Conservation (phyloP, 2,329 filamentous ascomycete species). For the Periconia macrospinosa region DNA sequence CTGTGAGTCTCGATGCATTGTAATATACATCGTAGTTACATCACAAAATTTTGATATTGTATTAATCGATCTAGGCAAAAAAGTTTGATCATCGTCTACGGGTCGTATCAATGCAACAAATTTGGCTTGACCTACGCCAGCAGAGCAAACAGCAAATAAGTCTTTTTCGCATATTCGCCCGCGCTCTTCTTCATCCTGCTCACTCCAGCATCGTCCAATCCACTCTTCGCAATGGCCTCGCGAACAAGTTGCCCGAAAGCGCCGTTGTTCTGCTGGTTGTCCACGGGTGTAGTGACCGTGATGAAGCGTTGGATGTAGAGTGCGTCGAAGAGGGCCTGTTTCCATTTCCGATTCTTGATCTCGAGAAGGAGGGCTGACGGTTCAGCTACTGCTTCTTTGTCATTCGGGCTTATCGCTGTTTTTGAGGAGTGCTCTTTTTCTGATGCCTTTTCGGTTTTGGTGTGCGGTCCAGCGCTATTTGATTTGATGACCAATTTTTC, state of each 20-base stretch:
- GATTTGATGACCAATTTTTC: neutral
- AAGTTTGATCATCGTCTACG: too few relatives aligned
- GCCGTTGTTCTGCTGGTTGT: neutral
- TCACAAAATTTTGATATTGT: too few relatives aligned
- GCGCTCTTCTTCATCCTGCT: constrained; percentile 64
- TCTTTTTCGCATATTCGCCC: constrained; percentile 80
- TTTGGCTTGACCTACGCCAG: constrained; percentile 44
- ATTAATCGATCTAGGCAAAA: too few relatives aligned
- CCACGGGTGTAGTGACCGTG: neutral
- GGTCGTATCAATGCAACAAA: too few relatives aligned
- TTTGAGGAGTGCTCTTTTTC: neutral
- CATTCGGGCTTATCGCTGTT: neutral
- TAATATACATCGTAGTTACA: too few relatives aligned
- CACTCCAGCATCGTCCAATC: constrained; percentile 51
- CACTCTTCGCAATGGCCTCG: constrained; percentile 50
- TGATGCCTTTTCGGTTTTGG: neutral
- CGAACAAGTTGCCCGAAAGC: constrained; percentile 49
- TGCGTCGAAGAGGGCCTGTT: constrained; percentile 48
- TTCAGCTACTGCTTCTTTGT: constrained; percentile 4
- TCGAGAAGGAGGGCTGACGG: constrained; percentile 9
- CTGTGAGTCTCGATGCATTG: too few relatives aligned
- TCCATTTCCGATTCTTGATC: constrained; percentile 27
- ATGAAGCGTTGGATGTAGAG: constrained; percentile 46
- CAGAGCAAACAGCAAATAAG: constrained; percentile 78
- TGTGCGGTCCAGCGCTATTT: neutral